Base-by-base conservation (phyloP, 805 yeast genomes). In the Suhomyces sp. region DNA sequence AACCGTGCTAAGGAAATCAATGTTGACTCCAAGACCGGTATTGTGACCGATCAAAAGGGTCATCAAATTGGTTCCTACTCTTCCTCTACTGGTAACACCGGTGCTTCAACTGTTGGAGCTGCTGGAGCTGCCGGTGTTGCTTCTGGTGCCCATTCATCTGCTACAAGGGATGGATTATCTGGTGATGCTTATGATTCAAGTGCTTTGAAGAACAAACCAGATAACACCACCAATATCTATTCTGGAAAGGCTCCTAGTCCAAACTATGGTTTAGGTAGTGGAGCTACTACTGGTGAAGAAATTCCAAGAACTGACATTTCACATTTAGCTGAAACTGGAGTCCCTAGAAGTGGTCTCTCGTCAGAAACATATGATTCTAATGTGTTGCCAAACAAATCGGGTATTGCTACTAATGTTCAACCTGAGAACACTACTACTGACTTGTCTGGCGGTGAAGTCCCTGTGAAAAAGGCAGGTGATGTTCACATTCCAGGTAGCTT, bases 21-120 rank as follows among this genome's bases (percentile, higher is more conserved):
- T 32, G 56, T 63, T 15, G 59, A 63, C 39, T 62, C 61, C 11
- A 28, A 28, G 13, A 47, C 59, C 14, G 68, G 68, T 6, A 37
- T 44, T 11, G 54, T 61, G 12, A 34, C 37, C 18, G 37, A 34
- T 17, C 28, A 34, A 21, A 8, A 17, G 2, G 38, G 38, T 11
- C 15, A 15, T 3, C 14, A 14, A 5, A 19, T 23, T 18, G n/a
- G n/a, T n/a, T n/a, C n/a, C n/a, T n/a, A n/a, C n/a, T n/a, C n/a
- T n/a, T n/a, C n/a, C n/a, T n/a, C n/a, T n/a, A n/a, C n/a, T n/a
- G n/a, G n/a, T n/a, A n/a, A n/a, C n/a, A n/a, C n/a, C n/a, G n/a
- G n/a, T n/a, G 27, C 31, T n/a, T 7, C 16, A 17, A 13, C 16
- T 10, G 12, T 9, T 19, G 35, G 21, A 8, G 29, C 9, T 4